A percentile compares a stretch with the other conserved stretches of the same genome.
Conservation (phyloP, 805 yeast species). For the Metschnikowia lunata region DNA sequence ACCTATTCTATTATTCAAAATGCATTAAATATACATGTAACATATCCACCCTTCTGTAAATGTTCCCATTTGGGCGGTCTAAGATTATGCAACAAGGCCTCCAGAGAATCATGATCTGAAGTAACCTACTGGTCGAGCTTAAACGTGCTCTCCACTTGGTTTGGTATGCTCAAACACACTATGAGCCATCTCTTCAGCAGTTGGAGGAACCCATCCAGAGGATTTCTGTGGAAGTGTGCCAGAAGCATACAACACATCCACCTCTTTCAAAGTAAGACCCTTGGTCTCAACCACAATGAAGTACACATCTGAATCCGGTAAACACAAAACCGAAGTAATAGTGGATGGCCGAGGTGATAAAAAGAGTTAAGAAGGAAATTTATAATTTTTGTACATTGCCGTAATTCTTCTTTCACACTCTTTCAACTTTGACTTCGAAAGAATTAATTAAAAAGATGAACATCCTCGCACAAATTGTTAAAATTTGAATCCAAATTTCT, state of each 20-base stretch:
- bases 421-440: no score
- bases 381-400: no score
- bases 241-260: slow-evolving; percentile 60
- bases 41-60: neutral
- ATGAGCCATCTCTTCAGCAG: slow-evolving; percentile 32
- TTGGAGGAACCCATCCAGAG: slow-evolving; percentile 48
- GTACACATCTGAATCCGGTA: slow-evolving; percentile 66
- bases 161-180: slow-evolving; percentile 33
- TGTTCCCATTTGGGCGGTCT: neutral
- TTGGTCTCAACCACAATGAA: slow-evolving; percentile 74
- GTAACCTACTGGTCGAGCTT: neutral
- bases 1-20: no score
- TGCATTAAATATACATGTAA: neutral
- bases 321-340: slow-evolving; percentile 66
- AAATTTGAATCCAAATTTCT: no score
- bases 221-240: slow-evolving; percentile 40
- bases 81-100: no score
- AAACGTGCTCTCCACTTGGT: slow-evolving; percentile 17
- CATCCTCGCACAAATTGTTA: no score
- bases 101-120: neutral
- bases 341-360: slow-evolving; percentile 55
- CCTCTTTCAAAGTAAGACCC: slow-evolving; percentile 79
- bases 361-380: slow-evolving; percentile 67
- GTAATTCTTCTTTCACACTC: no score
- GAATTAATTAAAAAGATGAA: no score